A percentile compares a stretch with the other conserved stretches of the same genome.
Conservation (phyloP, 768 basidiomycete genomes). For the Cantharellus cinnabarinus region DNA sequence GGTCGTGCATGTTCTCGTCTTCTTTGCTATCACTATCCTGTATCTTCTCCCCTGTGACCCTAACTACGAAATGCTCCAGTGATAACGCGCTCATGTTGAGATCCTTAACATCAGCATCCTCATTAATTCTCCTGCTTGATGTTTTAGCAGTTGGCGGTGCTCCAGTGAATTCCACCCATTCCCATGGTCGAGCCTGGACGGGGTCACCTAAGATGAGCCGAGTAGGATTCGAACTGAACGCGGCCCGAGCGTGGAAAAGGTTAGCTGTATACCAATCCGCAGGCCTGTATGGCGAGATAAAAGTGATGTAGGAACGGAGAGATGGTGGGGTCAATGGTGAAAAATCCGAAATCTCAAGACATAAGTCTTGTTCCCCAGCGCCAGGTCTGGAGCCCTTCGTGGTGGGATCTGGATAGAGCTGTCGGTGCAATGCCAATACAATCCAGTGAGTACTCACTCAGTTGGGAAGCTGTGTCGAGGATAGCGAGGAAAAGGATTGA, state of each 20-base stretch:
- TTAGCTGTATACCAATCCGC: slow-evolving; percentile 1
- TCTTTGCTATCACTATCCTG: too few relatives aligned
- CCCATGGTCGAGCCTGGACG: slow-evolving; percentile 6
- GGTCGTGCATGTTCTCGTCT: too few relatives aligned
- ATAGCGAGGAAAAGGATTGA: too few relatives aligned
- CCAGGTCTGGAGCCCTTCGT: not conserved
- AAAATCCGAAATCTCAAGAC: not conserved
- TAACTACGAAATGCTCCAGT: too few relatives aligned
- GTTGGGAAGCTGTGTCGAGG: too few relatives aligned
- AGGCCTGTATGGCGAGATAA: slow-evolving; percentile 2
- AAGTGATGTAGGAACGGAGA: not conserved
- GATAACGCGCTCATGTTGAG: too few relatives aligned
- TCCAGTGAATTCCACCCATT: slow-evolving; percentile 7
- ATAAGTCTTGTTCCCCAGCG: not conserved
- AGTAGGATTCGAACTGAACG: not conserved
- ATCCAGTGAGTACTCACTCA: too few relatives aligned
- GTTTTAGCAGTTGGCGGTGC: not conserved
- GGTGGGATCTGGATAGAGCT: not conserved
- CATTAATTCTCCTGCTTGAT: too few relatives aligned
- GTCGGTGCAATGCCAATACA: not conserved
- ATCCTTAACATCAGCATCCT: too few relatives aligned
- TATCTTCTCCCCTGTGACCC: too few relatives aligned
- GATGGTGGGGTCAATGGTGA: slow-evolving; percentile 2
- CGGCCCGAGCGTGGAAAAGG: not conserved
- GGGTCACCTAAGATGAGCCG: not conserved